These are phyloP conservation scores for Quercus wislizeni DNA, from an alignment of 306 rosid species.

Conservation along the genomic window DNA sequence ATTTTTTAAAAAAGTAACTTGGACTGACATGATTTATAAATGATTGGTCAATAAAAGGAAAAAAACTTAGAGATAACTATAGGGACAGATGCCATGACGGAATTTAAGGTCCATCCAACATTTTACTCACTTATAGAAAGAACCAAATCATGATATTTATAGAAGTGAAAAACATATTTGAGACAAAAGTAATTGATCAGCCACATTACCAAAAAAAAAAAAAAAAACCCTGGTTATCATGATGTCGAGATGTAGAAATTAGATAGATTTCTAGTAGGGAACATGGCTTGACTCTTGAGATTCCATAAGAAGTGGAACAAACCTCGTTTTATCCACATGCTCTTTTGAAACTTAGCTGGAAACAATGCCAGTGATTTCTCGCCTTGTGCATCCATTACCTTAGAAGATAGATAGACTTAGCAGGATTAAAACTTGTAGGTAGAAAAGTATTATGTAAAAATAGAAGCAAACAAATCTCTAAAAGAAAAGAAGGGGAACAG, in stretches of 20 bases:
- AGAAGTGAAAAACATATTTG: neutral
- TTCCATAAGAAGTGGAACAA: conserved; percentile 1
- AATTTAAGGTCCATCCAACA: neutral
- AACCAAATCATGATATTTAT: neutral
- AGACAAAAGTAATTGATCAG: neutral
- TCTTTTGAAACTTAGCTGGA: conserved; percentile 89
- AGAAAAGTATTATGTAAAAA: neutral
- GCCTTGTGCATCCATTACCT: conserved; percentile 87
- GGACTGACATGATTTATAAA: neutral
- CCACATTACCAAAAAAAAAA: neutral
- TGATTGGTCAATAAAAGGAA: neutral
- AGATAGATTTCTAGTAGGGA: neutral
- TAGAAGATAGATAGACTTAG: conserved; percentile 9
- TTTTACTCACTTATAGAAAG: neutral
- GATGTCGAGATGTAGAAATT: neutral
- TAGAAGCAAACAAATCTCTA: neutral
- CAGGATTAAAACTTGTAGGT: conserved; percentile 4
- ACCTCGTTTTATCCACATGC: conserved; percentile 98
- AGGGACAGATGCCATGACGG: neutral
- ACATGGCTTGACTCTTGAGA: neutral
- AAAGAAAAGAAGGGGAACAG: neutral
- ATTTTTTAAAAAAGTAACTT: neutral
- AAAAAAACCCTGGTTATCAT: neutral
- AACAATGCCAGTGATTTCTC: conserved; percentile 66
- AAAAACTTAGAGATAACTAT: neutral